Percentiles rank a stretch among this genome's conserved stretches.
Conservation (phyloP, 2,329 filamentous ascomycete genomes). For the Tolypocladium endophyticum region DNA sequence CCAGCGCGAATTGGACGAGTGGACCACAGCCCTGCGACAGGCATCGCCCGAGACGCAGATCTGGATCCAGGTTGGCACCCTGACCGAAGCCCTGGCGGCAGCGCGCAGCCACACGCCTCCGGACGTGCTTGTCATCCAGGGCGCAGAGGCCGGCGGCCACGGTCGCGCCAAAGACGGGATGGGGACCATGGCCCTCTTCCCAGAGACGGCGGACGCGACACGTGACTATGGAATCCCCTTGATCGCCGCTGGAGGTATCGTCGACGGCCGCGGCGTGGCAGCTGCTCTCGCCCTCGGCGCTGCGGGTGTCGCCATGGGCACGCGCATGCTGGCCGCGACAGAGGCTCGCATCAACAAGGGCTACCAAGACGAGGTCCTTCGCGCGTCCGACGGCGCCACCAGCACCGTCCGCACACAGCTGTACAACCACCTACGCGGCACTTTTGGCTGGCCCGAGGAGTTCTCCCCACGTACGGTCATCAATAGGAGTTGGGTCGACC, state of each 20-base stretch:
- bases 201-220: conserved; percentile 35
- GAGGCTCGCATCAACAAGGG: conserved; percentile 28
- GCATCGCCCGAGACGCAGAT: conserved; percentile 30
- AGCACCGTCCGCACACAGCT: conserved; percentile 30
- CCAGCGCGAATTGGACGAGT: conserved; percentile 26
- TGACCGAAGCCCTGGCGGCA: conserved; percentile 34
- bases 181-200: conserved; percentile 36
- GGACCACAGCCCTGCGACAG: conserved; percentile 31
- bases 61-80: conserved; percentile 42
- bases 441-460: conserved; percentile 28
- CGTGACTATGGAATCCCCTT: conserved; percentile 25
- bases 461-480: conserved; percentile 29
- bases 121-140: conserved; percentile 42
- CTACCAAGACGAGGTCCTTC: conserved; percentile 31
- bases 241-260: conserved; percentile 41
- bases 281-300: conserved; percentile 41
- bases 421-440: conserved; percentile 33
- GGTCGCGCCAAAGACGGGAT: conserved; percentile 31
- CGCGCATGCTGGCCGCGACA: conserved; percentile 44
- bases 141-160: conserved; percentile 43
- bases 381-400: conserved; percentile 26
- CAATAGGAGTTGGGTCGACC: conserved; percentile 26
- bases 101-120: conserved; percentile 22
- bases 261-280: conserved; percentile 38
- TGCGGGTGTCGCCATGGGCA: conserved; percentile 49